Conservation (phyloP, 73 alveolate species). For the Paramecium octaurelia region DNA sequence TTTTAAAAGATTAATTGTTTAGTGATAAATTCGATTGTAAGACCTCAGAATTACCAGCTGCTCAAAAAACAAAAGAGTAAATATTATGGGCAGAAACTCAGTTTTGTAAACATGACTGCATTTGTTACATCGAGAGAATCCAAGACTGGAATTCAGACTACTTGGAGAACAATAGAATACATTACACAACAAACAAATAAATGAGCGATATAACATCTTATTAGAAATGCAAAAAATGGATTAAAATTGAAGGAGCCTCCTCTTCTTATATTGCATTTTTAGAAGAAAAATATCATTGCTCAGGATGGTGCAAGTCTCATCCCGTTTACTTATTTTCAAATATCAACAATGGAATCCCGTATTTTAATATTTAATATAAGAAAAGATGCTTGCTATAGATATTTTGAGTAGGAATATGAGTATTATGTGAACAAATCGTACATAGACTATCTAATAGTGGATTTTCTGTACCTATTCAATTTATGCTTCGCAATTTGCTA, state of each 20-base stretch:
- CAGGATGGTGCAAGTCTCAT: constrained; percentile 2
- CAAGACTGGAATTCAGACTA: background rate
- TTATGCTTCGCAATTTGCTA: background rate
- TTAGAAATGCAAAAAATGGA: background rate
- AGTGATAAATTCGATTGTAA: background rate
- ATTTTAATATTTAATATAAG: background rate
- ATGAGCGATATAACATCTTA: background rate
- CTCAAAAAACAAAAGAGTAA: background rate
- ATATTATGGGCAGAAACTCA: background rate
- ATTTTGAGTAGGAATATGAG: background rate
- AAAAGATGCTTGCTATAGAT: background rate
- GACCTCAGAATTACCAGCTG: background rate
- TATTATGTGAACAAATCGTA: background rate
- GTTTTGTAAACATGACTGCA: background rate
- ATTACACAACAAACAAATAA: background rate
- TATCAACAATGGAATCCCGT: background rate
- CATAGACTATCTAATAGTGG: background rate
- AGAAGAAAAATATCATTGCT: background rate
- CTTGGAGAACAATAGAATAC: background rate
- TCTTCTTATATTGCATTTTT: background rate
- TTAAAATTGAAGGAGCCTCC: background rate
- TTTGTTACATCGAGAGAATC: background rate
- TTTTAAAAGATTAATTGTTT: background rate
- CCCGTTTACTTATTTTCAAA: background rate
- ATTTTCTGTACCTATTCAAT: background rate